These are phyloP conservation scores for Talaromyces albobiverticillius DNA, from an alignment of 2,329 filamentous ascomycete genomes.

Conservation along the genomic window DNA sequence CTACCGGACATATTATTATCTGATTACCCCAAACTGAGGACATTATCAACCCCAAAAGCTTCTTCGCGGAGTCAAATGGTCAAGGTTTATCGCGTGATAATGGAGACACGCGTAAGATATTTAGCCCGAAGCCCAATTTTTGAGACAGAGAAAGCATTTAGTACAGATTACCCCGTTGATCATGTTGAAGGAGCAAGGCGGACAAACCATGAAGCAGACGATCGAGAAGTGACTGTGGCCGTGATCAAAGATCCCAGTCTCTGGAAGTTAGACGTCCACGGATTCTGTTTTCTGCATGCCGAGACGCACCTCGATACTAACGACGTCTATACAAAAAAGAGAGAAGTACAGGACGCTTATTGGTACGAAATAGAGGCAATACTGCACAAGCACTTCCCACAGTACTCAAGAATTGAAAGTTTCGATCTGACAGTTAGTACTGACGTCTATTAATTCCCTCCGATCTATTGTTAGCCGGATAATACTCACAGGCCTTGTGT, in stretches of 20 bases:
- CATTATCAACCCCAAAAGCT: too few species aligned
- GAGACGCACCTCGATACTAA: slow-evolving; percentile 5
- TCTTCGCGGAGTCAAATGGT: too few species aligned
- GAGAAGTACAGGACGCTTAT: background rate
- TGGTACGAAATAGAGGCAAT: slow-evolving; percentile 7
- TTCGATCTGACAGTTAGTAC: slow-evolving; percentile 2
- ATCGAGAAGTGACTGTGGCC: background rate
- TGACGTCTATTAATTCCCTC: too few species aligned
- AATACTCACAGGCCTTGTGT: too few species aligned
- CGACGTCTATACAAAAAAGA: slow-evolving; percentile 6
- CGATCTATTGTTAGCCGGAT: too few species aligned
- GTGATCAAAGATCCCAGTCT: slow-evolving; percentile 1
- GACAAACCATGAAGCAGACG: slow-evolving; percentile 4
- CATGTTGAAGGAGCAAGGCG: slow-evolving; percentile 5
- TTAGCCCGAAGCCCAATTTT: slow-evolving; percentile 5
- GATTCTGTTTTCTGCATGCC: slow-evolving; percentile 2
- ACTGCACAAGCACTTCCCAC: slow-evolving; percentile 4
- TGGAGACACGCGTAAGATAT: slow-evolving; percentile 5
- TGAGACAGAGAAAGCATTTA: slow-evolving; percentile 7
- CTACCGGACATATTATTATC: too few species aligned
- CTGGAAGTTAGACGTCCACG: slow-evolving; percentile 7
- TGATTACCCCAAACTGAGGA: too few species aligned
- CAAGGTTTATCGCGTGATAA: background rate
- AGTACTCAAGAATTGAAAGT: slow-evolving; percentile 5
- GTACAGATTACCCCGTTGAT: slow-evolving; percentile 6